phyloP scores from a whole-genome alignment of 306 rosid species.

The Cercis canadensis region DNA sequence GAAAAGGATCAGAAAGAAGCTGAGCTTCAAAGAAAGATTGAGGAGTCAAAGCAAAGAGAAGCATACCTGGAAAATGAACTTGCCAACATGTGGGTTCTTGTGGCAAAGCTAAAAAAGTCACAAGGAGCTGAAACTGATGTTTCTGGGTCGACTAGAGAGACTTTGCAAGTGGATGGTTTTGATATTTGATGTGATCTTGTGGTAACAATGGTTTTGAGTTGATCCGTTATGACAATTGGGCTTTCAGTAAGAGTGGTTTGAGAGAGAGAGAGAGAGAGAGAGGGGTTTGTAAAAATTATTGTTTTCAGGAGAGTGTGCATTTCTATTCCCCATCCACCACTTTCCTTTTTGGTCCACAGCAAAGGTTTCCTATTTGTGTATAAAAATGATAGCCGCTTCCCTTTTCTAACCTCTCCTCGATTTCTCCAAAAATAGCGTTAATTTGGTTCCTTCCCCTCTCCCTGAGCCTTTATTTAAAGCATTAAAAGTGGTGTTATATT shows the following conservation, averaged over 20 bases:
- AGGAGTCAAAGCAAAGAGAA: conserved; percentile 95
- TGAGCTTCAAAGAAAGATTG: conserved; percentile 77
- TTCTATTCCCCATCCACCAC: conserved; percentile 40
- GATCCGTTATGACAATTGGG: conserved; percentile 38
- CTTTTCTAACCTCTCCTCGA: too few species aligned
- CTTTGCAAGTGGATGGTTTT: conserved; percentile 52
- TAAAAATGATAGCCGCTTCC: conserved; percentile 32
- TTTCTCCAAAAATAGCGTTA: not conserved
- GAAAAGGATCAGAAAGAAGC: conserved; percentile 82
- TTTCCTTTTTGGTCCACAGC: conserved; percentile 30
- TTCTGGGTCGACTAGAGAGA: conserved; percentile 65
- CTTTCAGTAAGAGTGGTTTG: conserved; percentile 53
- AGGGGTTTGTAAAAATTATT: conserved; percentile 48
- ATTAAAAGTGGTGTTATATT: too few species aligned
- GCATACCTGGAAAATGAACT: conserved; percentile 95
- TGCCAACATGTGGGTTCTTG: conserved; percentile 99
- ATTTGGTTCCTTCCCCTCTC: conserved; percentile 25
- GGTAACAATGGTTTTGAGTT: conserved; percentile 48
- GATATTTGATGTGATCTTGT: conserved; percentile 54
- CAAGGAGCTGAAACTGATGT: conserved; percentile 72
- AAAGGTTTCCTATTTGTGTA: conserved; percentile 47
- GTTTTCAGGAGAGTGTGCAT: conserved; percentile 38
- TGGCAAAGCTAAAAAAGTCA: conserved; percentile 85
- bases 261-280: conserved; percentile 34
- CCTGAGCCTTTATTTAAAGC: too few species aligned